These are phyloP conservation scores for Xylaria digitata DNA, from an alignment of 2,329 filamentous ascomycete genomes.

Conservation along the genomic window DNA sequence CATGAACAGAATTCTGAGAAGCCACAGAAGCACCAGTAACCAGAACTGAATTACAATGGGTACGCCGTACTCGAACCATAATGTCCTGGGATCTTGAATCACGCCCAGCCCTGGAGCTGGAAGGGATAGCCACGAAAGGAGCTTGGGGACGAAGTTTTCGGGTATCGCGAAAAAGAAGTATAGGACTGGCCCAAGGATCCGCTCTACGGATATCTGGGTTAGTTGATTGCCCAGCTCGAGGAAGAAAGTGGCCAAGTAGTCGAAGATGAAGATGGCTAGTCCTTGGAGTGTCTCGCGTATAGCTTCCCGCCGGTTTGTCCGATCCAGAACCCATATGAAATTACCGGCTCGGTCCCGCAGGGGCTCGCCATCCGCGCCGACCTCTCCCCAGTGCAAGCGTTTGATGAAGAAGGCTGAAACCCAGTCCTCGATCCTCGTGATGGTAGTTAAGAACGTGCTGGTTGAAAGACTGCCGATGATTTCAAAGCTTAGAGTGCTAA, in stretches of 20 bases:
- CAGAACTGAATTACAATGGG: constrained; percentile 39
- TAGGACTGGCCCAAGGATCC: constrained; percentile 10
- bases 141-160: constrained; percentile 13
- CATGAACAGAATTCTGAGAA: constrained; percentile 39
- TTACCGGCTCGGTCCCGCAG: constrained; percentile 11
- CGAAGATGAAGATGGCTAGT: background rate
- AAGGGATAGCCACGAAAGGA: constrained; percentile 30
- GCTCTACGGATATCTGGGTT: background rate
- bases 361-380: constrained; percentile 31
- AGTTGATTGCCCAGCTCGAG: background rate
- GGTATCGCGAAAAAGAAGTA: constrained; percentile 26
- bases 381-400: constrained; percentile 33
- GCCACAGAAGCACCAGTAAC: constrained; percentile 38
- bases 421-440: background rate
- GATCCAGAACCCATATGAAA: constrained; percentile 29
- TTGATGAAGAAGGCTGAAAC: constrained; percentile 27
- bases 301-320: constrained; percentile 6
- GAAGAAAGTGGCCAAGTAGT: constrained; percentile 19
- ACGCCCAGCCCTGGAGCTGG: constrained; percentile 33
- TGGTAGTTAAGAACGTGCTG: background rate
- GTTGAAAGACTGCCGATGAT: constrained; percentile 32
- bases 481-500: constrained; percentile 43
- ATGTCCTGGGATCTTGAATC: background rate
- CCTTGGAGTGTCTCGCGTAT: constrained; percentile 19
- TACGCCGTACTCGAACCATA: constrained; percentile 40